Conservation (phyloP, 306 rosid species). For the Gleditsia sinensis region DNA sequence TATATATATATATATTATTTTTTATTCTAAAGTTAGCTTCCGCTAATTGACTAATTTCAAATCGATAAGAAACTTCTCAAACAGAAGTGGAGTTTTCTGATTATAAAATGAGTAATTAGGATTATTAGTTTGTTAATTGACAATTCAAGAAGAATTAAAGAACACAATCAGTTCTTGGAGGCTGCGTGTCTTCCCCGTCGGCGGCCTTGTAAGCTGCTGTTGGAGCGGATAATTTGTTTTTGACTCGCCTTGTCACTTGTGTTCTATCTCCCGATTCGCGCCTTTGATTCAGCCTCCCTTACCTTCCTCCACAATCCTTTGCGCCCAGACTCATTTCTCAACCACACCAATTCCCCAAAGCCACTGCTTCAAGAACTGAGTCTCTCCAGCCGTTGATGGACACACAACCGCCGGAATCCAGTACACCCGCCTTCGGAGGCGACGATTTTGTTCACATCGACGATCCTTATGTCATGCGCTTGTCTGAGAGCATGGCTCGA, state of each 20-base stretch:
- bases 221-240: not conserved
- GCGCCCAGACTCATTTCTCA: not conserved
- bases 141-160: not conserved
- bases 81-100: too few species aligned
- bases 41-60: too few species aligned
- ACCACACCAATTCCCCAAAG: not conserved
- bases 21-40: too few species aligned
- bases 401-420: constrained; percentile 32
- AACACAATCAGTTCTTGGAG: not conserved
- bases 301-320: not conserved
- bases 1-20: too few species aligned
- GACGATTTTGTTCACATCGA: constrained; percentile 62
- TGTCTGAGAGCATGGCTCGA: constrained; percentile 52
- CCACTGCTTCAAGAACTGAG: not conserved
- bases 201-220: not conserved
- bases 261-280: constrained; percentile 36
- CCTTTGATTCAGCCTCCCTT: not conserved
- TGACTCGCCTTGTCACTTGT: constrained; percentile 41
- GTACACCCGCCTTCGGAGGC: constrained; percentile 28
- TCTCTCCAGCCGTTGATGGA: constrained; percentile 41
- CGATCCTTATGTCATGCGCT: constrained; percentile 39
- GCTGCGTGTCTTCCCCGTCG: not conserved
- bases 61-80: too few species aligned
- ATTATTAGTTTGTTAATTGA: too few species aligned
- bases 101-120: too few species aligned